Conservation (phyloP, 75 land plant genomes). For the Adiantum capillusveneris region DNA sequence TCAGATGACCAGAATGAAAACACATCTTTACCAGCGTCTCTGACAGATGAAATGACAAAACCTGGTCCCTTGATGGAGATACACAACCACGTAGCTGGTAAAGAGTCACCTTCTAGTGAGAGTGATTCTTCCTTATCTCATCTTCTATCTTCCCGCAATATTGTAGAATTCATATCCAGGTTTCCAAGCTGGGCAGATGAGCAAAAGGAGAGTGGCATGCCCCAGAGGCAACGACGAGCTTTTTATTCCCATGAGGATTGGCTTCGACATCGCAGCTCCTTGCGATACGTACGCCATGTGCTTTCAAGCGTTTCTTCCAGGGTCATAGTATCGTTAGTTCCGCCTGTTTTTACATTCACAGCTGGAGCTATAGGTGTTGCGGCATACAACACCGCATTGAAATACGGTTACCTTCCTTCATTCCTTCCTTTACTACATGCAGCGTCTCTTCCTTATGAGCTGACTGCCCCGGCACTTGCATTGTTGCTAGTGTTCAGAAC, state of each 20-base stretch:
- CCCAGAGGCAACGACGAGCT: conserved; percentile 27
- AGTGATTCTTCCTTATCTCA: background rate
- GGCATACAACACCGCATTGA: conserved; percentile 15
- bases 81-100: too few relatives aligned
- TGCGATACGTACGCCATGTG: conserved; percentile 31
- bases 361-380: conserved; percentile 20
- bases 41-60: too few relatives aligned
- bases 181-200: conserved; percentile 33
- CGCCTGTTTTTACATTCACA: conserved; percentile 31
- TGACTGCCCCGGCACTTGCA: conserved; percentile 44
- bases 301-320: conserved; percentile 31
- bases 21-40: too few relatives aligned
- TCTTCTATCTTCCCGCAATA: background rate
- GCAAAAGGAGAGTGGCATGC: conserved; percentile 38
- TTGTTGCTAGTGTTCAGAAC: conserved; percentile 42
- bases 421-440: conserved; percentile 38
- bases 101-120: background rate
- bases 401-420: conserved; percentile 17
- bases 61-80: too few relatives aligned
- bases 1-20: too few relatives aligned
- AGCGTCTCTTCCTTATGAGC: conserved; percentile 33
- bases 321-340: conserved; percentile 36
- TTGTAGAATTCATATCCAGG: background rate
- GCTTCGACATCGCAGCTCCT: conserved; percentile 42
- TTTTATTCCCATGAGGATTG: conserved; percentile 42